Conservation (phyloP, 768 basidiomycete species). For the Obba rivulosa region DNA sequence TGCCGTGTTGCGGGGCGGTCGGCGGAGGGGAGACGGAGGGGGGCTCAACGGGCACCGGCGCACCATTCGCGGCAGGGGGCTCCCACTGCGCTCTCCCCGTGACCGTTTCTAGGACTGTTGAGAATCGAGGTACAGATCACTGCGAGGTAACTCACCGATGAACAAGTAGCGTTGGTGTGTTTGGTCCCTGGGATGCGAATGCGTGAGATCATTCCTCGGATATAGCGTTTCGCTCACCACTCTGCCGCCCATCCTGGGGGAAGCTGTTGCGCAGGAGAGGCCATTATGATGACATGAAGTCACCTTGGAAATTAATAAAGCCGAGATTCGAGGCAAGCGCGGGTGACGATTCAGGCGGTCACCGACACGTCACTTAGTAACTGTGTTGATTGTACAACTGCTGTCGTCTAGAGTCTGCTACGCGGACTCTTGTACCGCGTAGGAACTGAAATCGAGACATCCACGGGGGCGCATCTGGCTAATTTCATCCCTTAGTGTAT, state of each 20-base stretch:
- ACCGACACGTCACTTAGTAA: too few species aligned
- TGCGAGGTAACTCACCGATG: slow-evolving; percentile 57
- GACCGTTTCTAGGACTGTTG: slow-evolving; percentile 59
- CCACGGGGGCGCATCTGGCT: too few species aligned
- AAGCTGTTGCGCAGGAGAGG: slow-evolving; percentile 54
- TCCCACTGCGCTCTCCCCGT: slow-evolving; percentile 91
- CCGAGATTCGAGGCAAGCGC: too few species aligned
- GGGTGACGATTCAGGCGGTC: too few species aligned
- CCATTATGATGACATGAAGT: too few species aligned
- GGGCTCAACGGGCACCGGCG: slow-evolving; percentile 7
- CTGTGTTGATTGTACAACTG: too few species aligned
- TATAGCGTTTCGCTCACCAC: slow-evolving; percentile 49
- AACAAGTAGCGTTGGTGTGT: slow-evolving; percentile 80
- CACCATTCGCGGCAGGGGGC: slow-evolving; percentile 41
- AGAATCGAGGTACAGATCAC: background rate
- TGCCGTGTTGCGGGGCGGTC: slow-evolving; percentile 36
- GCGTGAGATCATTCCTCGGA: too few species aligned
- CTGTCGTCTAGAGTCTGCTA: too few species aligned
- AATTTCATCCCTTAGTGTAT: too few species aligned
- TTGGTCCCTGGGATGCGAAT: slow-evolving; percentile 54
- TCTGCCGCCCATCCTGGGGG: slow-evolving; percentile 92
- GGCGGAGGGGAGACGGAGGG: slow-evolving; percentile 41
- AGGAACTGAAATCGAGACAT: too few species aligned
- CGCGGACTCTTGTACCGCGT: too few species aligned
- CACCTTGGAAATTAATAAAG: too few species aligned